A percentile compares a stretch with the other conserved stretches of the same genome.
Evolutionary conservation across 2,329 filamentous ascomycete genomes (phyloP).

Genomic region (Ophiocordyceps robertsii): DNA sequence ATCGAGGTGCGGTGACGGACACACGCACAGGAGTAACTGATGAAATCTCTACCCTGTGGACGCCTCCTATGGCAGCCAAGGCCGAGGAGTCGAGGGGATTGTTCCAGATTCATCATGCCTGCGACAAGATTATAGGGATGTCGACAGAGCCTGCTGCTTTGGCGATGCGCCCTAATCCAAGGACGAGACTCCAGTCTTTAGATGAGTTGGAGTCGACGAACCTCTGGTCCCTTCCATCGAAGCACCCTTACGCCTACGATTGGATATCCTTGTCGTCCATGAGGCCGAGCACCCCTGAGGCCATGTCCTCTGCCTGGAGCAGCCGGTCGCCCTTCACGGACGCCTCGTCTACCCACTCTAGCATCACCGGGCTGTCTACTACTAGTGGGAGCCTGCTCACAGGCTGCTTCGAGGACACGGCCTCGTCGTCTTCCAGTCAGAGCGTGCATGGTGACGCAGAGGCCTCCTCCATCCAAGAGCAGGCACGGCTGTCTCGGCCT

Average conservation of each 20-base stretch:
- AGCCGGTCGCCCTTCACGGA: slow-evolving; percentile 6
- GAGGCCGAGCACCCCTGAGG: slow-evolving; percentile 2
- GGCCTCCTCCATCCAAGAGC: too few relatives aligned
- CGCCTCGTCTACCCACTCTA: slow-evolving; percentile 3
- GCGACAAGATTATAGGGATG: neutral
- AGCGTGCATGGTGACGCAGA: neutral
- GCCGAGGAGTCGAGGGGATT: neutral
- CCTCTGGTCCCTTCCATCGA: slow-evolving; percentile 2
- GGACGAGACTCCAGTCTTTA: neutral
- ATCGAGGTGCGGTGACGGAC: neutral
- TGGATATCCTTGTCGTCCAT: slow-evolving; percentile 5
- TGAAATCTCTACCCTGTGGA: neutral
- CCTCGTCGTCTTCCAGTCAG: neutral
- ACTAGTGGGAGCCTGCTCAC: slow-evolving; percentile 2
- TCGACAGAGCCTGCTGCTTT: neutral
- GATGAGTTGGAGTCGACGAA: neutral
- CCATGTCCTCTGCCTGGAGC: slow-evolving; percentile 3
- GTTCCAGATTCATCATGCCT: neutral
- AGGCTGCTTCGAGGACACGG: neutral
- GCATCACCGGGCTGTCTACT: slow-evolving; percentile 4
- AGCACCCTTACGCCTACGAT: slow-evolving; percentile 1
- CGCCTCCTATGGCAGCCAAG: neutral
- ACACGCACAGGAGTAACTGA: too few relatives aligned
- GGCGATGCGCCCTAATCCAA: slow-evolving; percentile 1
- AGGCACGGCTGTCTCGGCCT: too few relatives aligned